Conservation (phyloP, 345 rosid species). For the Populus deltoides region DNA sequence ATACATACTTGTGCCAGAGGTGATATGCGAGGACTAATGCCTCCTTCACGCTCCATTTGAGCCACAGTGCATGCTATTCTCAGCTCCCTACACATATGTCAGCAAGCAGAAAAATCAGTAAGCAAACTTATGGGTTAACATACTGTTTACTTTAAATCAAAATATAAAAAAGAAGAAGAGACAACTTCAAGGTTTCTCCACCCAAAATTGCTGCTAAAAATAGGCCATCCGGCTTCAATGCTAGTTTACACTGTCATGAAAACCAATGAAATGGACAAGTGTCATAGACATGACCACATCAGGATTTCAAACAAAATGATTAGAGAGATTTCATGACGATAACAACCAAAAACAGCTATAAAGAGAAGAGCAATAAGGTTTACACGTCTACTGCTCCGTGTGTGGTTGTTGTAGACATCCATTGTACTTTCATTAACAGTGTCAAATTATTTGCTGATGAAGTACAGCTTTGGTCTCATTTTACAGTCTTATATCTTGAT, state of each 20-base stretch:
- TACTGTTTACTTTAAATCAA: not conserved
- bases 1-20: slow-evolving; percentile 88
- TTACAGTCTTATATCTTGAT: no score
- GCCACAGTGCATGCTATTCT: slow-evolving; percentile 97
- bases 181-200: slow-evolving; percentile 94
- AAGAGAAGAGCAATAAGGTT: not conserved
- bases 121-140: not conserved
- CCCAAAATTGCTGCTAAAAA: slow-evolving; percentile 98
- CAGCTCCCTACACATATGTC: slow-evolving; percentile 56
- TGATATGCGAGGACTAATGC: slow-evolving; percentile 88
- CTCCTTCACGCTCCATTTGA: slow-evolving; percentile 99
- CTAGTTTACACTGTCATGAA: slow-evolving; percentile 72
- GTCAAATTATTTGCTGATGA: no score
- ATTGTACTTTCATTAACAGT: no score
- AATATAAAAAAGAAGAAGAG: slow-evolving; percentile 10
- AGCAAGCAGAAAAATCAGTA: slow-evolving; percentile 5
- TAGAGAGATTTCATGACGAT: not conserved
- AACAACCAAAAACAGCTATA: not conserved
- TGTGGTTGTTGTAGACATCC: no score
- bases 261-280: slow-evolving; percentile 25
- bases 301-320: not conserved
- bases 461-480: no score
- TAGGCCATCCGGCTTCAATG: slow-evolving; percentile 97
- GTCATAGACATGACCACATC: slow-evolving; percentile 18
- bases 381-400: no score